A percentile compares a stretch with the other conserved stretches of the same genome.
Conservation (phyloP, 805 yeast genomes). For the Ogataea pilisensis region DNA sequence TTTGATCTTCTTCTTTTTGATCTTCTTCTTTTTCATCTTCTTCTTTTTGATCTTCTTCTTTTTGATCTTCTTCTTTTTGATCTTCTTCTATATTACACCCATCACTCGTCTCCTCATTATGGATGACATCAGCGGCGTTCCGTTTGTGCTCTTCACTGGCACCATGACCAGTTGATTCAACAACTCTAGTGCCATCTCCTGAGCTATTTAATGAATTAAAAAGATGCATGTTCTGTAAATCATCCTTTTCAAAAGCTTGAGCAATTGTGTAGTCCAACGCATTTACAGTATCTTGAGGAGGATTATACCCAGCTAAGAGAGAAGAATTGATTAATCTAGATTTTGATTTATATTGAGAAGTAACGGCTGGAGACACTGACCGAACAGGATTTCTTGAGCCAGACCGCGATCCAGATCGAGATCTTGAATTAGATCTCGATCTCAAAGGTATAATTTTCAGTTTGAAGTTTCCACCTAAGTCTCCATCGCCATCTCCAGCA, state of each 20-base stretch:
- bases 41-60: not conserved
- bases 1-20: slow-evolving; percentile 1
- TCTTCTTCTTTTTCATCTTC: not conserved
- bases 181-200: not conserved
- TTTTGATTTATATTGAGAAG: slow-evolving; percentile 15
- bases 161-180: no score
- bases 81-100: no score
- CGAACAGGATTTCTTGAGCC: slow-evolving; percentile 14
- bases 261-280: slow-evolving; percentile 24
- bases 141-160: no score
- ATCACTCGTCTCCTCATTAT: no score
- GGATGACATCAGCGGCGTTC: no score
- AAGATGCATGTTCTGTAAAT: not conserved
- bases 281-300: slow-evolving; percentile 13
- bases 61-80: no score
- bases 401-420: slow-evolving; percentile 8
- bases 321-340: slow-evolving; percentile 20
- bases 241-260: slow-evolving; percentile 14
- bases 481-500: slow-evolving; percentile 15
- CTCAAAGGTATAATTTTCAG: slow-evolving; percentile 27
- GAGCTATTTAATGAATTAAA: not conserved
- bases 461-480: slow-evolving; percentile 26
- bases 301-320: slow-evolving; percentile 19
- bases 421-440: slow-evolving; percentile 22
- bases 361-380: slow-evolving; percentile 19